Evolutionary conservation across 2,329 filamentous ascomycete genomes (phyloP).

Genomic region (Hypoxylon sp.): DNA sequence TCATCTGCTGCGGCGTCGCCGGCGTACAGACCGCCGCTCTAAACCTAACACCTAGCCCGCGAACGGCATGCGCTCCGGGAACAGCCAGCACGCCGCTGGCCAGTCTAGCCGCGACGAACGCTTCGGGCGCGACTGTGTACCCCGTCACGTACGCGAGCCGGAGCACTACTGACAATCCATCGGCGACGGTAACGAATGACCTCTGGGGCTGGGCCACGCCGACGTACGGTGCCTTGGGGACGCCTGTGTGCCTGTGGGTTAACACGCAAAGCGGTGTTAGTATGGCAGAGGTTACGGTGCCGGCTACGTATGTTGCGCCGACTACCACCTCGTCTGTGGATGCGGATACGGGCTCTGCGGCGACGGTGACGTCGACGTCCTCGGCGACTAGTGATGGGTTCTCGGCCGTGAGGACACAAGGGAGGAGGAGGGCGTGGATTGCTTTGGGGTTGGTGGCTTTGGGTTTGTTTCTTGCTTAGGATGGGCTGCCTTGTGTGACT

Average conservation of each 20-base stretch:
- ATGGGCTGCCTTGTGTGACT: neutral
- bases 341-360: neutral
- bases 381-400: slow-evolving; percentile 13
- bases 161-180: neutral
- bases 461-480: slow-evolving; percentile 3
- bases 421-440: neutral
- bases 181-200: slow-evolving; percentile 31
- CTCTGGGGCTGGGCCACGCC: slow-evolving; percentile 32
- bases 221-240: slow-evolving; percentile 33
- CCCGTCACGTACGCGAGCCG: slow-evolving; percentile 22
- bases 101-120: slow-evolving; percentile 32
- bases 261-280: slow-evolving; percentile 29
- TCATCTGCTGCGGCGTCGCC: slow-evolving; percentile 33
- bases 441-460: slow-evolving; percentile 12
- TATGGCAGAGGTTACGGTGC: slow-evolving; percentile 36
- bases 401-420: neutral
- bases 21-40: slow-evolving; percentile 26
- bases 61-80: slow-evolving; percentile 30
- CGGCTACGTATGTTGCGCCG: slow-evolving; percentile 32
- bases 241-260: slow-evolving; percentile 31
- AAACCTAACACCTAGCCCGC: neutral
- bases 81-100: slow-evolving; percentile 27
- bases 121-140: slow-evolving; percentile 11
- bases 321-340: slow-evolving; percentile 4
- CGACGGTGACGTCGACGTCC: neutral